Conservation (phyloP, 768 basidiomycete species). For the Pleurotus cornucopiae region DNA sequence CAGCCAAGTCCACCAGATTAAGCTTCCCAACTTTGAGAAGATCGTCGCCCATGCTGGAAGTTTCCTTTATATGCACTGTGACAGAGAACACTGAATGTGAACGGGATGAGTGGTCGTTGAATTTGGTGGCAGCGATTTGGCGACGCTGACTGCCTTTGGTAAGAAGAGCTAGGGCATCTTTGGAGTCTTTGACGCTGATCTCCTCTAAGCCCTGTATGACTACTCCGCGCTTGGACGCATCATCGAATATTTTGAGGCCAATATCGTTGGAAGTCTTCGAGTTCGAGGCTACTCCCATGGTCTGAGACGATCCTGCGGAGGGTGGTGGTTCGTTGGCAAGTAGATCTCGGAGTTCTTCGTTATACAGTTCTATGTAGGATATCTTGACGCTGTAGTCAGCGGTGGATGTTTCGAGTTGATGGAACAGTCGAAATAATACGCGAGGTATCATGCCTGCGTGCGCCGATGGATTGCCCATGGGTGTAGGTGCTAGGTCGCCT, state of each 20-base stretch:
- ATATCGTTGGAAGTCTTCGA: conserved; percentile 30
- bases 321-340: conserved; percentile 74
- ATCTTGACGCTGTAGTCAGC: conserved; percentile 90
- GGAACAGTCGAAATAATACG: conserved; percentile 86
- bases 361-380: conserved; percentile 94
- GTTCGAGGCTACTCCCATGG: conserved; percentile 70
- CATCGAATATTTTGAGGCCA: conserved; percentile 90
- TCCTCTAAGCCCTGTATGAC: conserved; percentile 96
- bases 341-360: conserved; percentile 96
- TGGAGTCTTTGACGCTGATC: conserved; percentile 73
- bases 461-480: conserved; percentile 82
- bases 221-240: conserved; percentile 81
- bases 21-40: conserved; percentile 91
- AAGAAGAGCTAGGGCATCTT: conserved; percentile 79
- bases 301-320: conserved; percentile 63
- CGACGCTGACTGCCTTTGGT: conserved; percentile 87
- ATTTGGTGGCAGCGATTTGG: conserved; percentile 93
- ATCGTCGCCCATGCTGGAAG: conserved; percentile 75
- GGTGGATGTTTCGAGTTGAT: conserved; percentile 72
- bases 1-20: conserved; percentile 95
- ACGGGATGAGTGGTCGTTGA: conserved; percentile 96
- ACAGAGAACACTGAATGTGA: conserved; percentile 98
- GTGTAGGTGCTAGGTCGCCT: conserved; percentile 80
- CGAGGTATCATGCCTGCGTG: conserved; percentile 97
- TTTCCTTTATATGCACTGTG: conserved; percentile 89